Conservation (phyloP, 192 early-diverging fungal genomes). For the Jimgerdemannia flammicorona region DNA sequence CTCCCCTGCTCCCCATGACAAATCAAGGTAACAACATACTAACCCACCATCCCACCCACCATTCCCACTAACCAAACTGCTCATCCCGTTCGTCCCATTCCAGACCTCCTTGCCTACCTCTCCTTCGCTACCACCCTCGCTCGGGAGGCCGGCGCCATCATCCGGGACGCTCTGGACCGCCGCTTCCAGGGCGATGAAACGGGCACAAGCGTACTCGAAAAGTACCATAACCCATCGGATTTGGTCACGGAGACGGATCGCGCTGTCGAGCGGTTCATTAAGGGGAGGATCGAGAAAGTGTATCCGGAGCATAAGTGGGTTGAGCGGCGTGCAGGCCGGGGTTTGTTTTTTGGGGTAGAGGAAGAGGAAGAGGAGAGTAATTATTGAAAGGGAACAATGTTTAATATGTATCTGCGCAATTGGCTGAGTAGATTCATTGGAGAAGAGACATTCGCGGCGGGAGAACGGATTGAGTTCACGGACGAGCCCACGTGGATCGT, state of each 20-base stretch:
- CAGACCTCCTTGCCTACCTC: slow-evolving; percentile 33
- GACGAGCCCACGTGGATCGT: slow-evolving; percentile 86
- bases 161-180: slow-evolving; percentile 48
- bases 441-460: slow-evolving; percentile 75
- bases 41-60: too few species aligned
- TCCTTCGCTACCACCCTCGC: slow-evolving; percentile 49
- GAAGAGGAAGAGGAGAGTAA: background rate
- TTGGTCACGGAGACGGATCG: slow-evolving; percentile 87
- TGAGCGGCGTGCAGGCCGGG: background rate
- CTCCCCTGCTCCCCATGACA: too few species aligned
- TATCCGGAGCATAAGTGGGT: slow-evolving; percentile 65
- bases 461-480: slow-evolving; percentile 47
- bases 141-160: slow-evolving; percentile 53
- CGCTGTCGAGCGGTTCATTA: slow-evolving; percentile 72
- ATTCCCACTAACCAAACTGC: background rate
- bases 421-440: slow-evolving; percentile 66
- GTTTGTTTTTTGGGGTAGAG: background rate
- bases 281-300: slow-evolving; percentile 45
- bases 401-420: background rate
- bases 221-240: slow-evolving; percentile 65
- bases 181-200: slow-evolving; percentile 34
- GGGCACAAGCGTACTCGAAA: slow-evolving; percentile 36
- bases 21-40: too few species aligned
- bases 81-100: background rate
- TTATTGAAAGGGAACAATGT: background rate